These are phyloP conservation scores for Plasmodium vivax DNA, from an alignment of 169 alveolate genomes.

Conservation along the genomic window DNA sequence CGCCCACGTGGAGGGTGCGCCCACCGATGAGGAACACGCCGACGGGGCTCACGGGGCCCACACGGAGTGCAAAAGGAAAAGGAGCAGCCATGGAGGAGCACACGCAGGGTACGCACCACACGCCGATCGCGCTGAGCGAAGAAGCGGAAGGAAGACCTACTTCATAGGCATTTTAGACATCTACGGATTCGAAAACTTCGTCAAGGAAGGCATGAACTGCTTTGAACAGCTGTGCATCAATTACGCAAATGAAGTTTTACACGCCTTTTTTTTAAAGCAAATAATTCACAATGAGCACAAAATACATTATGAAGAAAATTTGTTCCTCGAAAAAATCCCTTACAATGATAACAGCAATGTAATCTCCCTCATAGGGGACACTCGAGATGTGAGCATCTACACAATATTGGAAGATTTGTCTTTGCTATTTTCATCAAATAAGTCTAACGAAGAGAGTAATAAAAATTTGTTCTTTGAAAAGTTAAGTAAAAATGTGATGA, in stretches of 20 bases:
- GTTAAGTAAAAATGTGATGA: constrained; percentile 36
- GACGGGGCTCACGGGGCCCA: neutral
- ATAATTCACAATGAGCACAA: constrained; percentile 86
- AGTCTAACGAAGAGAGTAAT: constrained; percentile 53
- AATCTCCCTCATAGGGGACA: constrained; percentile 77
- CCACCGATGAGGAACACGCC: neutral
- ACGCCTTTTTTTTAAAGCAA: constrained; percentile 89
- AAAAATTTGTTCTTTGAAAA: constrained; percentile 52
- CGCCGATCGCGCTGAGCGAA: neutral
- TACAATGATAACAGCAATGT: constrained; percentile 83
- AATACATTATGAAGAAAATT: constrained; percentile 81
- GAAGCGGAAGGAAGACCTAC: neutral
- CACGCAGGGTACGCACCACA: constrained; percentile 2
- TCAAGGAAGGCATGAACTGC: constrained; percentile 82
- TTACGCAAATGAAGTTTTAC: constrained; percentile 91
- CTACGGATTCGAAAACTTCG: constrained; percentile 90
- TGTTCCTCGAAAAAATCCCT: constrained; percentile 36
- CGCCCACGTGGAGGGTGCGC: neutral
- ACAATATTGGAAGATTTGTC: constrained; percentile 65
- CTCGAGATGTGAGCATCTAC: constrained; percentile 60
- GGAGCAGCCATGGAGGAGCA: constrained; percentile 7
- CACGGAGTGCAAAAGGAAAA: neutral
- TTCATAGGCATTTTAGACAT: constrained; percentile 88
- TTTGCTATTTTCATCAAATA: constrained; percentile 33
- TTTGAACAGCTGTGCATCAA: constrained; percentile 92